Evolutionary conservation across 1,284 basidiomycete species (phyloP), one percentile per base, ranked within the genome.

Genomic region (Apiotrichum brassicae): DNA sequence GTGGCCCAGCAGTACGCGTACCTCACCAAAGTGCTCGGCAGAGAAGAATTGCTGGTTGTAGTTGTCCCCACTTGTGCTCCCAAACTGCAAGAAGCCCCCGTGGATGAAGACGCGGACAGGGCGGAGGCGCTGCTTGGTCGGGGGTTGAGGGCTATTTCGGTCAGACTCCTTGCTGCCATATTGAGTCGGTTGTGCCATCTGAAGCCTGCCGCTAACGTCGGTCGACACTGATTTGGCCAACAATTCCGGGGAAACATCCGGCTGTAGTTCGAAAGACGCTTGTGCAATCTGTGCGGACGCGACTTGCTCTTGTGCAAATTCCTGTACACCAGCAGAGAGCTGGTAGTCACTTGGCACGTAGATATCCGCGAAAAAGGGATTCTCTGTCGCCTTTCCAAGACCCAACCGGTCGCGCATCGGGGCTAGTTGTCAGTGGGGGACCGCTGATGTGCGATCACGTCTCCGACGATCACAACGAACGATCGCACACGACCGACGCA

Each of bases 61-160:
- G 70, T 71, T 38, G 61, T 72, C 16, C 81, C 66, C 23, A 69
- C 74, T 62, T 81, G 86, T 12, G 81, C 84, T 33, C 3, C 85
- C 85, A 56, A 85, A 87, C 64, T 87, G 85, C n/a, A 87, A 76
- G 63, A 85, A 87, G 13, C 85, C 86, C 48, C 85, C 85, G 53
- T 87, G 85, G 33, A 86, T 82, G 67, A 85, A 87, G 2, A 86
- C 78, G 51, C 79, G 82, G 43, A 86, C 84, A 0, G 84, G 82
- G 82, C 80, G 54, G 80, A 66, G 70, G 14, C 19, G 14, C 13
- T 34, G 22, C 8, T 25, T 14, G 3, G 28, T 30, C 11, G 28
- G 28, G 14, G 23, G 22, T n/a, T n/a, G n/a, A n/a, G n/a, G n/a
- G n/a, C n/a, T n/a, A n/a, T n/a, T n/a, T n/a, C n/a, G n/a, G n/a